Evolutionary conservation across 1,284 basidiomycete species (phyloP).

Genomic region (Rhizoctonia solani): DNA sequence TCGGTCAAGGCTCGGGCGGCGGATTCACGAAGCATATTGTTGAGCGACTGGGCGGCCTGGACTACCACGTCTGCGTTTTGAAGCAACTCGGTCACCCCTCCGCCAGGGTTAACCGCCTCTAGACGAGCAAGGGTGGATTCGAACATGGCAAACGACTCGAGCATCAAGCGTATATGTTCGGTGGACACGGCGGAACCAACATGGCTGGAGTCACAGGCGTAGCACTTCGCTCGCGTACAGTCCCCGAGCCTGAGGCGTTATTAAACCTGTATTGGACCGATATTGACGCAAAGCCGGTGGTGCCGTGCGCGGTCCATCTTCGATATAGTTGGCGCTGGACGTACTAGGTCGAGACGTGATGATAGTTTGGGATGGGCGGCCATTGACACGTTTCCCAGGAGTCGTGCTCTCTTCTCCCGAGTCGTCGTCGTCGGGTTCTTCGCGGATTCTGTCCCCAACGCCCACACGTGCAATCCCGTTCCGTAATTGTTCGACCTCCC

Average conservation of each 20-base stretch:
- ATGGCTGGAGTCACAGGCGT: constrained; percentile 33
- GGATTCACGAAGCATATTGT: constrained; percentile 59
- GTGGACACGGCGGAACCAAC: constrained; percentile 41
- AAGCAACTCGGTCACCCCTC: constrained; percentile 53
- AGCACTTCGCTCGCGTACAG: constrained; percentile 41
- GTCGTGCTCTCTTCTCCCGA: constrained; percentile 34
- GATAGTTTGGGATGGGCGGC: constrained; percentile 16
- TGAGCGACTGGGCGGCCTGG: constrained; percentile 63
- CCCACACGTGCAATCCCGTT: constrained; percentile 37
- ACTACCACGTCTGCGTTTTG: constrained; percentile 56
- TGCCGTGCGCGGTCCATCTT: constrained; percentile 45
- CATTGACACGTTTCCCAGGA: constrained; percentile 3
- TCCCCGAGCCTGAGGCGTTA: constrained; percentile 38
- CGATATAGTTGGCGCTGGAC: constrained; percentile 6
- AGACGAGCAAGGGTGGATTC: constrained; percentile 63
- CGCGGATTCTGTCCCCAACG: constrained; percentile 35
- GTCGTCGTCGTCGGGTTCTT: constrained; percentile 47
- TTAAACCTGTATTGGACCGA: constrained; percentile 40
- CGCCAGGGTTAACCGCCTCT: constrained; percentile 41
- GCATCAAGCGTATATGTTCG: constrained; percentile 68
- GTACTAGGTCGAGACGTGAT: constrained; percentile 23
- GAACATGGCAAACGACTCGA: constrained; percentile 69
- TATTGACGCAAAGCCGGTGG: constrained; percentile 48
- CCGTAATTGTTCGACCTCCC: constrained; percentile 40
- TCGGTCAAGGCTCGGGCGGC: constrained; percentile 64